Evolutionary conservation across 306 rosid genomes (phyloP).

Genomic region (Chamaecrista fasciculata): DNA sequence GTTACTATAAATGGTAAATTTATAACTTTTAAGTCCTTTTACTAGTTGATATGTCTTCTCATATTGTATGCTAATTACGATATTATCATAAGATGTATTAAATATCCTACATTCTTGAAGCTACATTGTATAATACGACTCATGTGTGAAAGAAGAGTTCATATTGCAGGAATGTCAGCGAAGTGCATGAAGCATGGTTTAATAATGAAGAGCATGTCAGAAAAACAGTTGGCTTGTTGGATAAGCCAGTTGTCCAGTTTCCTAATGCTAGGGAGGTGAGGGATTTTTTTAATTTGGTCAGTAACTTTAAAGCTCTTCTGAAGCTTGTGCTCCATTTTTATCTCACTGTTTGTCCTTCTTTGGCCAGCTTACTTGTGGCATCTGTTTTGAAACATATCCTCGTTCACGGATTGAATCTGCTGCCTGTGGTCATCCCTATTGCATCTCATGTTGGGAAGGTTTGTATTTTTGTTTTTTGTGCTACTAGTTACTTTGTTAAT

Average conservation of each 20-base stretch:
- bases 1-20: slow-evolving; percentile 59
- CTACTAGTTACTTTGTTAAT: slow-evolving; percentile 10
- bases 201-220: slow-evolving; percentile 64
- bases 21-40: neutral
- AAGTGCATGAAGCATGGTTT: slow-evolving; percentile 77
- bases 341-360: neutral
- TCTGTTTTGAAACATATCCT: slow-evolving; percentile 61
- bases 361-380: slow-evolving; percentile 61
- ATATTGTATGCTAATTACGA: neutral
- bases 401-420: slow-evolving; percentile 40
- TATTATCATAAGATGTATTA: neutral
- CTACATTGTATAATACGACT: slow-evolving; percentile 15
- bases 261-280: slow-evolving; percentile 44
- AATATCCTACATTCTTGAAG: neutral
- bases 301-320: slow-evolving; percentile 3
- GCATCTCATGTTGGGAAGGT: slow-evolving; percentile 67
- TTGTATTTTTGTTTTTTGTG: neutral
- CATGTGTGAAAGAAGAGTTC: slow-evolving; percentile 7
- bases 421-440: slow-evolving; percentile 73
- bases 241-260: slow-evolving; percentile 36
- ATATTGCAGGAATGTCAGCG: slow-evolving; percentile 56
- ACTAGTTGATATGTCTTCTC: neutral
- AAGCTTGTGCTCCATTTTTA: slow-evolving; percentile 1
- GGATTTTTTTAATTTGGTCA: slow-evolving; percentile 11
- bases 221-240: slow-evolving; percentile 62